Conservation (phyloP, 164 flowering plant genomes). For the Malania oleifera region DNA sequence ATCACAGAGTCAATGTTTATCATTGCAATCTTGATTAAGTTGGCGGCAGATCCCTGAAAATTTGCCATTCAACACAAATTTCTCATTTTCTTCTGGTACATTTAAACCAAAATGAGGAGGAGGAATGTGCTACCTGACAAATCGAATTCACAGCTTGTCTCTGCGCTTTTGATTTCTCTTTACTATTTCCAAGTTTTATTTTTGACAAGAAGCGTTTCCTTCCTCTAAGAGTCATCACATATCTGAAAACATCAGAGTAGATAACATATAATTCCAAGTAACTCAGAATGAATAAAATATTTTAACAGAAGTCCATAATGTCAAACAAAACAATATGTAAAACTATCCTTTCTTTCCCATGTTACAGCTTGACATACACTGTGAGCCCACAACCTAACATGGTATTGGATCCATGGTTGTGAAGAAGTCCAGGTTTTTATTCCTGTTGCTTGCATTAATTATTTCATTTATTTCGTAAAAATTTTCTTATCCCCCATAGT, state of each 20-base stretch:
- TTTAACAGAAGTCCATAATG: no score
- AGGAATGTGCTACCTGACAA: slow-evolving; percentile 63
- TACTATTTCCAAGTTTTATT: slow-evolving; percentile 67
- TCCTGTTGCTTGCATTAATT: no score
- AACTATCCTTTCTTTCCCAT: no score
- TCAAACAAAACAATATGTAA: not conserved
- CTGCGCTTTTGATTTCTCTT: slow-evolving; percentile 94
- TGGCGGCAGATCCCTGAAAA: slow-evolving; percentile 93
- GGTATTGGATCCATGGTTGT: no score
- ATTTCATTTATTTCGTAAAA: no score
- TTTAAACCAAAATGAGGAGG: not conserved
- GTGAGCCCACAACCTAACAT: no score
- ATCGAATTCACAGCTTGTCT: slow-evolving; percentile 98
- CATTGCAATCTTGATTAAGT: slow-evolving; percentile 96
- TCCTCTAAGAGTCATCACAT: slow-evolving; percentile 76
- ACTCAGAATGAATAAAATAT: no score
- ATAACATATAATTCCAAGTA: no score
- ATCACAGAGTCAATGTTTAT: slow-evolving; percentile 61
- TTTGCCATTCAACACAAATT: slow-evolving; percentile 11
- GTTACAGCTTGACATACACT: no score
- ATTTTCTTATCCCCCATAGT: no score
- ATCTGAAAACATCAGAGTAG: slow-evolving; percentile 31
- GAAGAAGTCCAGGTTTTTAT: no score
- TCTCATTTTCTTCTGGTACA: not conserved
- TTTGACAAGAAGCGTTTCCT: slow-evolving; percentile 85